Evolutionary conservation across 2,329 filamentous ascomycete species (phyloP).

Genomic region (Xylaria hypoxylon): DNA sequence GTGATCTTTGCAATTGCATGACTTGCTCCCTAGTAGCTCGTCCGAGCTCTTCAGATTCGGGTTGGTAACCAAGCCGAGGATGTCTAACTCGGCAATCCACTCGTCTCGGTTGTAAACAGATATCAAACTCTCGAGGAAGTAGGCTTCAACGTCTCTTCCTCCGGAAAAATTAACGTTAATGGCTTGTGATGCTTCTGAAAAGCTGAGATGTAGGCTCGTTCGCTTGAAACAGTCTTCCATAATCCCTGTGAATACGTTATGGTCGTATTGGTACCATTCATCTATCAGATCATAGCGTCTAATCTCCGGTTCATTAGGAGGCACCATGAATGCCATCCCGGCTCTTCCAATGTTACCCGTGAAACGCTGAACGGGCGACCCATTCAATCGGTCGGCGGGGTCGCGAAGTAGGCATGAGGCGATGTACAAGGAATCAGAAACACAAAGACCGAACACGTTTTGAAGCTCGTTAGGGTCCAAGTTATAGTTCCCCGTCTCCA

Average conservation of each 20-base stretch:
- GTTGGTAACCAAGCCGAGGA: conserved; percentile 1
- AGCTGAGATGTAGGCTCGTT: conserved; percentile 35
- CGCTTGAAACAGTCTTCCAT: conserved; percentile 33
- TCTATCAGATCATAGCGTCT: conserved; percentile 24
- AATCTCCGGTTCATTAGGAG: conserved; percentile 27
- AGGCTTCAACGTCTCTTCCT: conserved; percentile 17
- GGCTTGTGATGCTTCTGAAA: conserved; percentile 27
- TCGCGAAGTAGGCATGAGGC: conserved; percentile 29
- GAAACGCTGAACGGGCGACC: neutral
- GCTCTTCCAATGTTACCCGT: conserved; percentile 33
- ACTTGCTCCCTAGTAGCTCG: neutral
- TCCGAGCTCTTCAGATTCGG: neutral
- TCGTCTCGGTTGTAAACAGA: conserved; percentile 15
- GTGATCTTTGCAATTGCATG: conserved; percentile 1
- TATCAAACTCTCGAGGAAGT: conserved; percentile 28
- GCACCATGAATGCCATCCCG: conserved; percentile 34
- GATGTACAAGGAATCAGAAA: conserved; percentile 34
- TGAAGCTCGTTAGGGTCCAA: conserved; percentile 20
- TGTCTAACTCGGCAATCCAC: conserved; percentile 30
- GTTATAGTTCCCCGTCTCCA: conserved; percentile 34
- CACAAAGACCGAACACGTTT: conserved; percentile 30
- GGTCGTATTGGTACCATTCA: conserved; percentile 35
- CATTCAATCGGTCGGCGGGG: neutral
- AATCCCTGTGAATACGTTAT: conserved; percentile 25
- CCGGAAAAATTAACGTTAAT: conserved; percentile 21